Percentiles rank a stretch among this genome's conserved stretches.
phyloP scores from a whole-genome alignment of 2,329 filamentous ascomycete species.

The Diaporthe batatas region DNA sequence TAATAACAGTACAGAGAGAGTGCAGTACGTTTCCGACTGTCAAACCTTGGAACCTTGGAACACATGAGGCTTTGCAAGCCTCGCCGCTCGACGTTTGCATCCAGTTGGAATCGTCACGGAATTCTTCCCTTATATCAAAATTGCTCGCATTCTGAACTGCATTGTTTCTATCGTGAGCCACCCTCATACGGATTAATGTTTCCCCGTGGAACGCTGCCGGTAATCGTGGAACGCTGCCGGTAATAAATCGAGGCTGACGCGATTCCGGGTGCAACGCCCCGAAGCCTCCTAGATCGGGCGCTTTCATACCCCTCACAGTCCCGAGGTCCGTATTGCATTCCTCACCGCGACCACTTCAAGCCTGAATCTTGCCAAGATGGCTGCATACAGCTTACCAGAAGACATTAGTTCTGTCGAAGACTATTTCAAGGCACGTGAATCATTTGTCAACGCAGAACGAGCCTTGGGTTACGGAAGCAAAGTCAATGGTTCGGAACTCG shows the following conservation, averaged over 20 bases:
- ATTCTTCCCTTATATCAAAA: no score
- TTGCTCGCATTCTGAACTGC: no score
- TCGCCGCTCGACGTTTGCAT: background rate
- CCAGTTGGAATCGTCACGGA: background rate
- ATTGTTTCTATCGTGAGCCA: background rate
- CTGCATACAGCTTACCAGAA: slow-evolving; percentile 1
- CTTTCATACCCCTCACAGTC: background rate
- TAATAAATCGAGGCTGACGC: background rate
- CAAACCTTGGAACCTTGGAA: no score
- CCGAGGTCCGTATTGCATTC: background rate
- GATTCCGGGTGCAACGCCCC: background rate
- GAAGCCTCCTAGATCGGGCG: background rate
- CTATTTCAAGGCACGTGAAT: slow-evolving; percentile 18
- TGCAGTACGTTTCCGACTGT: no score
- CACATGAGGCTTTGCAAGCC: background rate
- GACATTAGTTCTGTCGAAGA: background rate
- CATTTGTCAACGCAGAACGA: slow-evolving; percentile 11
- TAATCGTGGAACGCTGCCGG: background rate
- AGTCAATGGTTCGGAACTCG: background rate
- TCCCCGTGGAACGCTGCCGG: background rate
- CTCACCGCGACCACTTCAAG: no score
- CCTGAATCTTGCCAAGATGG: background rate
- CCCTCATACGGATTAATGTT: background rate
- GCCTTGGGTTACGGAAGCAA: background rate
- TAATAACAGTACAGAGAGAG: no score